A percentile compares a stretch with the other conserved stretches of the same genome.
Conservation (phyloP, 2,329 filamentous ascomycete genomes). For the Neospermospora avenae region DNA sequence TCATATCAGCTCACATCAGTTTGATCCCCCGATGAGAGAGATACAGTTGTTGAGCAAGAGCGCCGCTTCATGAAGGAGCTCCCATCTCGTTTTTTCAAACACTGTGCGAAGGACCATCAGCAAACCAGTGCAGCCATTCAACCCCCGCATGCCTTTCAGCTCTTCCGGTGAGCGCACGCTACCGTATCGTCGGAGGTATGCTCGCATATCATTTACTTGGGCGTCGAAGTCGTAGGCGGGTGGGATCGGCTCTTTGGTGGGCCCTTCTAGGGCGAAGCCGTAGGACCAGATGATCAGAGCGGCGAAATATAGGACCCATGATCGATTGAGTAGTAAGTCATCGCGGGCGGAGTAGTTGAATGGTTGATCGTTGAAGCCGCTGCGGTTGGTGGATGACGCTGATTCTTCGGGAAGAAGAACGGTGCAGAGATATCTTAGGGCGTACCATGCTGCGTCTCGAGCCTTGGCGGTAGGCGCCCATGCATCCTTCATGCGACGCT, state of each 20-base stretch:
- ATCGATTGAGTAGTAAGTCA: conserved; percentile 84
- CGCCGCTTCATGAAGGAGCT: conserved; percentile 84
- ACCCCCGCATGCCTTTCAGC: conserved; percentile 66
- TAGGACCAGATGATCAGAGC: conserved; percentile 93
- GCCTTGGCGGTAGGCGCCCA: conserved; percentile 91
- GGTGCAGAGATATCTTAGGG: conserved; percentile 81
- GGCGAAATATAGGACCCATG: conserved; percentile 95
- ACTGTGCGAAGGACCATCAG: conserved; percentile 77
- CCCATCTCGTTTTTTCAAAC: conserved; percentile 83
- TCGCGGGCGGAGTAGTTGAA: conserved; percentile 75
- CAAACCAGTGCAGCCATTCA: conserved; percentile 80
- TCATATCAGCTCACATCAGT: conserved; percentile 10
- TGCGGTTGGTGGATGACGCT: conserved; percentile 37
- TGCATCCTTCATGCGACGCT: conserved; percentile 77
- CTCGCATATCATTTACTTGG: conserved; percentile 73
- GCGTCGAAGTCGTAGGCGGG: conserved; percentile 55
- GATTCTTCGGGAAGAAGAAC: conserved; percentile 65
- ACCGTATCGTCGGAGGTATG: conserved; percentile 71
- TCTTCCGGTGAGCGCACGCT: conserved; percentile 73
- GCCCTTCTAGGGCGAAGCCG: conserved; percentile 84
- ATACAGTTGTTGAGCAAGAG: conserved; percentile 80
- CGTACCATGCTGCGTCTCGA: conserved; percentile 88
- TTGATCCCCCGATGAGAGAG: conserved; percentile 39
- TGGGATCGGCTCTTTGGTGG: conserved; percentile 49
- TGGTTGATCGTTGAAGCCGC: conserved; percentile 35